phyloP scores from a whole-genome alignment of 2,329 filamentous ascomycete genomes.

The Microcyclospora tardicrescens region DNA sequence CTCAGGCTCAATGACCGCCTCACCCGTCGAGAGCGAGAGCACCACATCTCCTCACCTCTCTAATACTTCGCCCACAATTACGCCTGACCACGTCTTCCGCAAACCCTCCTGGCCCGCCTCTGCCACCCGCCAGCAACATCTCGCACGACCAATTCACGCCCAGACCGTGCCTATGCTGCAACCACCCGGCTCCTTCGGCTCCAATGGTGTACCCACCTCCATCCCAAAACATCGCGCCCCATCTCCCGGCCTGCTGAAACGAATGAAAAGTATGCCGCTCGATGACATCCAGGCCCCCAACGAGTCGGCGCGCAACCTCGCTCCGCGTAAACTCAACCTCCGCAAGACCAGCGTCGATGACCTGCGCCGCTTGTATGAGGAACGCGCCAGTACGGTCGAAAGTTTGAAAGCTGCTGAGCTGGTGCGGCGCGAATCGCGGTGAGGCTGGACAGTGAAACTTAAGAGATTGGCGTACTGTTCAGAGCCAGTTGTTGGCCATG shows the following conservation, averaged over 20 bases:
- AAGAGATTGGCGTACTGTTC: too few relatives aligned
- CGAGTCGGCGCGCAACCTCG: constrained; percentile 2
- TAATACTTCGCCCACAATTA: too few relatives aligned
- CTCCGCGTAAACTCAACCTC: constrained; percentile 27
- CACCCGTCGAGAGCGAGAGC: too few relatives aligned
- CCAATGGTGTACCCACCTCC: neutral
- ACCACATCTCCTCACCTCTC: too few relatives aligned
- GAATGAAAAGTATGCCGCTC: constrained; percentile 30
- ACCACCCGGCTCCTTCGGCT: neutral
- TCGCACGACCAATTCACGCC: constrained; percentile 11
- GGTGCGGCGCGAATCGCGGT: neutral
- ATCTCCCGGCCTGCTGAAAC: constrained; percentile 31
- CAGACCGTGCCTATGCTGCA: constrained; percentile 11
- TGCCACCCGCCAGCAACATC: constrained; percentile 8
- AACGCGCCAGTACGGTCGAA: constrained; percentile 29
- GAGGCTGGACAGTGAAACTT: too few relatives aligned
- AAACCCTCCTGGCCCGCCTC: constrained; percentile 23
- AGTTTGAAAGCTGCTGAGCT: constrained; percentile 7
- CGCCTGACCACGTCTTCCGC: constrained; percentile 13
- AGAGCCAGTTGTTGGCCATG: too few relatives aligned
- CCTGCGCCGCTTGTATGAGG: constrained; percentile 35
- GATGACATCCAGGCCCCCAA: constrained; percentile 16
- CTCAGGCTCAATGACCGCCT: too few relatives aligned
- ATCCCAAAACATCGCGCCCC: constrained; percentile 21
- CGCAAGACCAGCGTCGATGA: constrained; percentile 36